Percentiles rank a stretch among this genome's conserved stretches.
Conservation (phyloP, 805 yeast genomes). For the Pichia deserticola region DNA sequence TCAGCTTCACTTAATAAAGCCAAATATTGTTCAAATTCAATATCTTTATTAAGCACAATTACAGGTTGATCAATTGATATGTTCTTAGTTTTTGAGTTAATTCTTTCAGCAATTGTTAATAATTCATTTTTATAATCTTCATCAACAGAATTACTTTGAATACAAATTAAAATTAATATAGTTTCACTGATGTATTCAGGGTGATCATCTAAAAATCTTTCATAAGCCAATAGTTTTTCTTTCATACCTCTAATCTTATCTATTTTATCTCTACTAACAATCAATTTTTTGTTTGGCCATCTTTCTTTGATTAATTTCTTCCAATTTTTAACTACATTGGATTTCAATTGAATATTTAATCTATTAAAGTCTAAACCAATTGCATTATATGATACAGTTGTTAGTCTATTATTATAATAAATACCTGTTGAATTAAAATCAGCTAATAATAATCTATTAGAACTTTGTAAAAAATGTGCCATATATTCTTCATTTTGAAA, state of each 20-base stretch:
- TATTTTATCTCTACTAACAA: constrained; percentile 83
- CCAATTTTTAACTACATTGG: constrained; percentile 52
- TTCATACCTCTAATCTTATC: constrained; percentile 84
- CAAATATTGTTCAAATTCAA: constrained; percentile 81
- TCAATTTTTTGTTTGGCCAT: constrained; percentile 64
- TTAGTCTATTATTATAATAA: constrained; percentile 51
- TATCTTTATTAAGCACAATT: constrained; percentile 78
- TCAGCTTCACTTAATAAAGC: constrained; percentile 85
- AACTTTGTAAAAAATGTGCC: constrained; percentile 87
- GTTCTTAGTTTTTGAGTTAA: constrained; percentile 68
- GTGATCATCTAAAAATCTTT: constrained; percentile 59
- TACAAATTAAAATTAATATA: constrained; percentile 76
- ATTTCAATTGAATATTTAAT: constrained; percentile 38
- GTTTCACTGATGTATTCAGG: constrained; percentile 65
- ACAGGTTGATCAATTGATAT: constrained; percentile 78
- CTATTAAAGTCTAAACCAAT: constrained; percentile 73
- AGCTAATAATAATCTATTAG: constrained; percentile 74
- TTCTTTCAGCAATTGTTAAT: constrained; percentile 72
- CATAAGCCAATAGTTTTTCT: constrained; percentile 83
- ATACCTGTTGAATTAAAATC: constrained; percentile 64
- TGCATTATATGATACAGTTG: constrained; percentile 53
- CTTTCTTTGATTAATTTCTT: constrained; percentile 62
- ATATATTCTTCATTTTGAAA: constrained; percentile 93
- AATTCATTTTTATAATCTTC: constrained; percentile 66
- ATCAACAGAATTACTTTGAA: constrained; percentile 47